These are phyloP conservation scores for Cylindrodendrum hubeiense DNA, from an alignment of 2,329 filamentous ascomycete genomes.

Conservation along the genomic window DNA sequence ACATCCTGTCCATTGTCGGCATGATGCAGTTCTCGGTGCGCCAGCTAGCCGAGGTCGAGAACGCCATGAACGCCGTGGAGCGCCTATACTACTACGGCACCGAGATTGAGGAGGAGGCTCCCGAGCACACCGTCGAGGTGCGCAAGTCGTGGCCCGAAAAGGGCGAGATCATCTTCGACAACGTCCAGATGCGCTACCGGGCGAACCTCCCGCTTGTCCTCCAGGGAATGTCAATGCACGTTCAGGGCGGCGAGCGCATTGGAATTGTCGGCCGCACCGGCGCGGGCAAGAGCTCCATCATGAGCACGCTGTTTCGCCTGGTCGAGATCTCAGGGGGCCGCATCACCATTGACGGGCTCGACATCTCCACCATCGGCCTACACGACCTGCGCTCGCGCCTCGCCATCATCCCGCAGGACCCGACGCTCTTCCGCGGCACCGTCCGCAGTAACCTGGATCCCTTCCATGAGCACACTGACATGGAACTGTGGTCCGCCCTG, in stretches of 20 bases:
- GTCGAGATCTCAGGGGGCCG: constrained; percentile 73
- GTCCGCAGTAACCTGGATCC: constrained; percentile 85
- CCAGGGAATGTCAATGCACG: constrained; percentile 77
- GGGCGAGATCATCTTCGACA: constrained; percentile 82
- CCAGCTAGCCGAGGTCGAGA: constrained; percentile 95
- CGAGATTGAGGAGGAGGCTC: constrained; percentile 88
- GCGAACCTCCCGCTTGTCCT: constrained; percentile 79
- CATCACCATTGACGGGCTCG: constrained; percentile 74
- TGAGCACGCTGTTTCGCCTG: constrained; percentile 84
- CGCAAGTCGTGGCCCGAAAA: constrained; percentile 84
- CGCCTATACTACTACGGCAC: constrained; percentile 91
- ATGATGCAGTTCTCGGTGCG: constrained; percentile 97
- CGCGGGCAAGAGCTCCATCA: constrained; percentile 86
- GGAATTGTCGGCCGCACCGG: constrained; percentile 86
- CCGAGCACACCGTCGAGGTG: constrained; percentile 81
- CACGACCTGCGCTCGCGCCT: constrained; percentile 81
- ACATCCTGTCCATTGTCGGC: constrained; percentile 92
- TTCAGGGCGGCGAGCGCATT: constrained; percentile 81
- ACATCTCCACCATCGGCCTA: constrained; percentile 80
- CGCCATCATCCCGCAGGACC: constrained; percentile 87
- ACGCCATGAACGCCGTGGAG: constrained; percentile 97
- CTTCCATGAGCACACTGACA: constrained; percentile 81
- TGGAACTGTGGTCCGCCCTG: constrained; percentile 82
- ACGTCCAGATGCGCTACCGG: constrained; percentile 85
- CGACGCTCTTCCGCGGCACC: constrained; percentile 85